These are phyloP conservation scores for Entrophospora sp. DNA, from an alignment of 192 early-diverging fungal genomes.

Conservation along the genomic window DNA sequence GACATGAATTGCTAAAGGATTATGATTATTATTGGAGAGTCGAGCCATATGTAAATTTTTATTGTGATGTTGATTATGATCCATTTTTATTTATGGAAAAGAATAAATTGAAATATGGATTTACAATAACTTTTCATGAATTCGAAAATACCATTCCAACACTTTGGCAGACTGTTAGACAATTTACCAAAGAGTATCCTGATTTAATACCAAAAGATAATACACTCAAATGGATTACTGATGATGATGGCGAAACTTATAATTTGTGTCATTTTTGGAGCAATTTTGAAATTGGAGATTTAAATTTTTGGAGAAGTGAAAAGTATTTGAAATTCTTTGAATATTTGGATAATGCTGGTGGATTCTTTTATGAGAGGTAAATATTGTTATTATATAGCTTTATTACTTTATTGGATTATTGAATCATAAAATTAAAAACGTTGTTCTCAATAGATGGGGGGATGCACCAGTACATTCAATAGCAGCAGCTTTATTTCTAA, in stretches of 20 bases:
- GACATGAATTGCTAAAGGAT: conserved; percentile 55
- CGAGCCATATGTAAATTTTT: conserved; percentile 73
- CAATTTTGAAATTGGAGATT: conserved; percentile 81
- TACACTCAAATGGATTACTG: conserved; percentile 43
- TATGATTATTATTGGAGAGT: conserved; percentile 82
- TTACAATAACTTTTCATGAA: conserved; percentile 62
- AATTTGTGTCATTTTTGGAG: conserved; percentile 67
- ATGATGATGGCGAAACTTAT: conserved; percentile 25
- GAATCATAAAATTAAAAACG: too few species aligned
- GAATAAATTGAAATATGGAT: conserved; percentile 66
- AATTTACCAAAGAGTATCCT: conserved; percentile 46
- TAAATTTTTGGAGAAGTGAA: conserved; percentile 59
- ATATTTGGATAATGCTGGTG: conserved; percentile 66
- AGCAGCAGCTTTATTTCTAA: conserved; percentile 51
- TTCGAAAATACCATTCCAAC: conserved; percentile 58
- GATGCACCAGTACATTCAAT: conserved; percentile 72
- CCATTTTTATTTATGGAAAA: conserved; percentile 71
- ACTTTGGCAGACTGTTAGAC: conserved; percentile 59
- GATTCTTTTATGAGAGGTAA: conserved; percentile 82
- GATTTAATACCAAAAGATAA: conserved; percentile 44
- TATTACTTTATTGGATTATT: too few species aligned
- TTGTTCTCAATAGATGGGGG: conserved; percentile 64
- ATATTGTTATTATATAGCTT: too few species aligned
- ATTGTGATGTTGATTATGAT: conserved; percentile 73
- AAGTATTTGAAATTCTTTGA: conserved; percentile 57